Evolutionary conservation across 2,329 filamentous ascomycete species (phyloP), one percentile per base, ranked within the genome.

Genomic region (Pyrenochaeta sp.): DNA sequence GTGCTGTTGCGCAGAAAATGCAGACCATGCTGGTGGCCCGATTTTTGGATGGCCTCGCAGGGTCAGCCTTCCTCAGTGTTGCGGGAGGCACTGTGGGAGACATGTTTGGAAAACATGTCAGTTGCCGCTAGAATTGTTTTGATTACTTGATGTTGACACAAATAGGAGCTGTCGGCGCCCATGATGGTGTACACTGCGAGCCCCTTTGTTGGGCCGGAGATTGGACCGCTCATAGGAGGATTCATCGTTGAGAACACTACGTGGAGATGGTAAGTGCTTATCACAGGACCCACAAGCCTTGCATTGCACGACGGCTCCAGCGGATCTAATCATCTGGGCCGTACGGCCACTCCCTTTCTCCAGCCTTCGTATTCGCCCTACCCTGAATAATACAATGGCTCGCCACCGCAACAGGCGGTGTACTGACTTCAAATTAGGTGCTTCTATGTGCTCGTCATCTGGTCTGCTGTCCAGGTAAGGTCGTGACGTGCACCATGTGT

Each of bases 41-140:
- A 5, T 97, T 97, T 73, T 82, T 97, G 43, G 84, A 88, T 66
- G 90, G 90, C 3, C 78, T 93, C 30, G 82, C 88, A 0, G 90
- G 90, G 18, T 82, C 79, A 57, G 83, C 83, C 1, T 86, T 86
- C 56, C 66, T 86, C 39, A 82, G 79, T 52, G 91, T 97, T 1
- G 90, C 91, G 0, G 92, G 92, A 35, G 91, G 92, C 11, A 96
- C 91, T 0, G 90, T 96, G 14, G 90, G 91, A 30, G 92, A 96
- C 46, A 71, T 74, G 70, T 74, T 73, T 54, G 69, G 64, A 15
- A 73, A 63, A 61, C 68, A 73, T 52, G 72, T 74, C 40, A 58
- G 67, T 68, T 31, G 21, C 30, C 17, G 44, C 31, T 41, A 32
- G 20, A 37, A 33, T 21, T 20, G 21, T 44, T 6, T 45, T 40